Conservation (phyloP, 2,329 filamentous ascomycete genomes). For the Metarhizium album region DNA sequence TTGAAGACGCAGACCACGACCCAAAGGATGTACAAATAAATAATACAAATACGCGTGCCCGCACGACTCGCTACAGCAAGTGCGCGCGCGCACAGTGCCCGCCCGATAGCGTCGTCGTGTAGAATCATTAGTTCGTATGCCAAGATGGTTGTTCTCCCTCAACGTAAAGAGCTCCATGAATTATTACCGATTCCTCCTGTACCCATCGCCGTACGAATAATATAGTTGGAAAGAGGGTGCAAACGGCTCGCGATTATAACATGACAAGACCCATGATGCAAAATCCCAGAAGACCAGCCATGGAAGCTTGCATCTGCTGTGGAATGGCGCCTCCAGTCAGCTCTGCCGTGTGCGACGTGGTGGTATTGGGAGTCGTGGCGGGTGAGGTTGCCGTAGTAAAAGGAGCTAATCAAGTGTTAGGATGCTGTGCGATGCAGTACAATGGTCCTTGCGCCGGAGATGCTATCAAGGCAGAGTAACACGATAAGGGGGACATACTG, state of each 20-base stretch:
- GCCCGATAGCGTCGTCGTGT: slow-evolving; percentile 3
- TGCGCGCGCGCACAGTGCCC: slow-evolving; percentile 2
- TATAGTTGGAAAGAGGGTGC: neutral
- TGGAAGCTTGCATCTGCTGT: slow-evolving; percentile 22
- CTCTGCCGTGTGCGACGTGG: slow-evolving; percentile 15
- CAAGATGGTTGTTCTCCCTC: neutral
- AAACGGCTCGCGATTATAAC: slow-evolving; percentile 13
- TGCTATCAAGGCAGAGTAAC: neutral
- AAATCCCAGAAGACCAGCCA: slow-evolving; percentile 25
- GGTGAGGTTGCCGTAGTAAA: slow-evolving; percentile 3
- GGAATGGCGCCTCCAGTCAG: slow-evolving; percentile 22
- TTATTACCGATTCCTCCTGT: neutral
- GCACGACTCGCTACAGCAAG: neutral
- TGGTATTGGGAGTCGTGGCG: slow-evolving; percentile 15
- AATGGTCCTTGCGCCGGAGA: neutral
- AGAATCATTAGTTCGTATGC: slow-evolving; percentile 7
- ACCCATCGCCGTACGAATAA: neutral
- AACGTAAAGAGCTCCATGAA: neutral
- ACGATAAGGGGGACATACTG: slow-evolving; percentile 1
- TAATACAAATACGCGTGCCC: neutral
- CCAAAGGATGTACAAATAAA: neutral
- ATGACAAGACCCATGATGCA: slow-evolving; percentile 26
- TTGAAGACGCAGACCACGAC: neutral
- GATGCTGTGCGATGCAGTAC: neutral
- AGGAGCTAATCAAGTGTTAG: slow-evolving; percentile 7